Evolutionary conservation across 2,329 filamentous ascomycete genomes (phyloP), one percentile per base, ranked within the genome.

Genomic region (Neonectria sp.): DNA sequence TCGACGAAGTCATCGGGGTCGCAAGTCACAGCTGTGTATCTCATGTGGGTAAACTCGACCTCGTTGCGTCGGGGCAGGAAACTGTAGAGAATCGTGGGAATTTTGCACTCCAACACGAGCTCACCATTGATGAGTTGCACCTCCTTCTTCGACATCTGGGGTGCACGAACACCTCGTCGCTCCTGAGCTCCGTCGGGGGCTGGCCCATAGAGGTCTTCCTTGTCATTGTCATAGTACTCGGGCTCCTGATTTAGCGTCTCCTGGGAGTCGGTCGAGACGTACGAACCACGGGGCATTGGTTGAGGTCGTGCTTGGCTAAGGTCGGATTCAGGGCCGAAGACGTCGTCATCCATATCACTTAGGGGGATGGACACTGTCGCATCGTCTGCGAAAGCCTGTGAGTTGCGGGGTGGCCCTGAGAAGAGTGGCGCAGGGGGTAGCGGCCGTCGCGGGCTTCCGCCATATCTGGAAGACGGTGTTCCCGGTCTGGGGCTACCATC

Each of bases 11-110:
- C 95, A 79, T 98, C 95, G 0, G 95, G 97, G 78, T 98, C 95
- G 81, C 95, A 98, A 2, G 96, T 99, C n/a, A 97, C 96, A 11
- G 96, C 96, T 0, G 95, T 98, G 80, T 99, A 99, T 60, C 96
- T 92, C 95, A 98, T 98, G 78, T 98, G 95, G 0, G 96, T 99
- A 80, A 99, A 99, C 78, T 99, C 96, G 69, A 95, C 88, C 80
- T 97, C 95, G 78, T 98, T 95, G 67, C 95, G 90, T 17, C 95
- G 90, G 0, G 97, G 97, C 68, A 99, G 84, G 83, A 99, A 99
- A 79, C 95, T 97, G 88, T 98, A 97, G 46, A 99, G 86, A 73
- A 98, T 99, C 1, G 96, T 99, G 0, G 97, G 96, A 73, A 99
- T 99, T 83, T 99, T 99, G 87, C 96, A 98, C 84, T 99, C 96